These are phyloP conservation scores for Pichia ethanolica DNA, from an alignment of 805 yeast genomes.

Conservation along the genomic window DNA sequence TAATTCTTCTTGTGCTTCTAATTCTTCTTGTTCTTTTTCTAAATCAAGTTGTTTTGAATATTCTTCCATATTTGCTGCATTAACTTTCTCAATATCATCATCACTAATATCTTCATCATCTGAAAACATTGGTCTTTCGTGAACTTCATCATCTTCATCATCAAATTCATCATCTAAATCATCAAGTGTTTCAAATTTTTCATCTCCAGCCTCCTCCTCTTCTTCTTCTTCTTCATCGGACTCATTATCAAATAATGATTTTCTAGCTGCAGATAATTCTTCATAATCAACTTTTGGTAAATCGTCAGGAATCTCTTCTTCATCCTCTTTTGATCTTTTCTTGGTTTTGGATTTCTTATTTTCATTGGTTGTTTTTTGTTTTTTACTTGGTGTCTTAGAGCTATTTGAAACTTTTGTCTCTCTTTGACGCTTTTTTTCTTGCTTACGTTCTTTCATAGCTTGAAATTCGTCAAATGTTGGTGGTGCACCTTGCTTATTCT, in stretches of 20 bases:
- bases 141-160: constrained; percentile 46
- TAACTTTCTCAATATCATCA: constrained; percentile 61
- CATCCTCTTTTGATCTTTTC: neutral
- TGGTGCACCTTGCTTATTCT: constrained; percentile 89
- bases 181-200: constrained; percentile 20
- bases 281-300: constrained; percentile 63
- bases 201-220: constrained; percentile 16
- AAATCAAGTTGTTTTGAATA: constrained; percentile 62
- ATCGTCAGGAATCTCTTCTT: constrained; percentile 31
- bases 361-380: constrained; percentile 13
- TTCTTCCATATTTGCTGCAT: constrained; percentile 79
- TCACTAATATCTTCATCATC: constrained; percentile 61
- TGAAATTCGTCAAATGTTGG: constrained; percentile 82
- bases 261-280: constrained; percentile 61
- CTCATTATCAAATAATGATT: constrained; percentile 64
- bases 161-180: constrained; percentile 22
- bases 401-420: constrained; percentile 20
- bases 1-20: constrained; percentile 55
- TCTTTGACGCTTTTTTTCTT: constrained; percentile 28
- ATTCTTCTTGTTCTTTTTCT: constrained; percentile 48
- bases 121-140: constrained; percentile 69
- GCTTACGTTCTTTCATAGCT: constrained; percentile 34
- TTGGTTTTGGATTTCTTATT: constrained; percentile 21
- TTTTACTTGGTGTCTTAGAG: constrained; percentile 13
- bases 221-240: constrained; percentile 42